These are phyloP conservation scores for Nitzschia sp. DNA, from an alignment of 108 stramenopile genomes.

Conservation along the genomic window DNA sequence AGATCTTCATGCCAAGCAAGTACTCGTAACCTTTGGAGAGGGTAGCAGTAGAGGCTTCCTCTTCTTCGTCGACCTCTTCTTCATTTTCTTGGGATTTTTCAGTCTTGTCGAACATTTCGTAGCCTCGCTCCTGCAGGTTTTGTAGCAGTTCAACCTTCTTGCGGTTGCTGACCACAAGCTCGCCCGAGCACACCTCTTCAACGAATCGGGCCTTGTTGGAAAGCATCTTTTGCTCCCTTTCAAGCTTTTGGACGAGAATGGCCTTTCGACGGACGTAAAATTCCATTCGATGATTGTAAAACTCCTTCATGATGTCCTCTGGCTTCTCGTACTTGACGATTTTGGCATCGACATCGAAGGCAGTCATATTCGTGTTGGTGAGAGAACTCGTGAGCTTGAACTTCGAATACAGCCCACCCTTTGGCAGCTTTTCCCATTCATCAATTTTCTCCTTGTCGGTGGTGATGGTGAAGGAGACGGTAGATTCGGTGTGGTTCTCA, in stretches of 20 bases:
- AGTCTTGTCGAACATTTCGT: slow-evolving; percentile 76
- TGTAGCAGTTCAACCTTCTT: slow-evolving; percentile 87
- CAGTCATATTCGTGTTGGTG: slow-evolving; percentile 94
- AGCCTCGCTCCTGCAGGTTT: slow-evolving; percentile 84
- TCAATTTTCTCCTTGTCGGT: slow-evolving; percentile 83
- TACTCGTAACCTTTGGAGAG: slow-evolving; percentile 97
- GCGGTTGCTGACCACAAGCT: slow-evolving; percentile 91
- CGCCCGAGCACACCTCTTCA: slow-evolving; percentile 89
- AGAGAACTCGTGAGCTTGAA: slow-evolving; percentile 91
- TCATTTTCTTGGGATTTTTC: slow-evolving; percentile 41
- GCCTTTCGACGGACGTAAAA: slow-evolving; percentile 92
- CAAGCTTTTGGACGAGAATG: slow-evolving; percentile 63
- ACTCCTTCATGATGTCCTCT: slow-evolving; percentile 85
- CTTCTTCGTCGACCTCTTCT: slow-evolving; percentile 59
- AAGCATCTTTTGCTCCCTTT: slow-evolving; percentile 75
- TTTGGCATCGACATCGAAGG: slow-evolving; percentile 83
- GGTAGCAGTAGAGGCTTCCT: slow-evolving; percentile 49
- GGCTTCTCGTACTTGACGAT: slow-evolving; percentile 84
- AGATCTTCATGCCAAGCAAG: slow-evolving; percentile 97
- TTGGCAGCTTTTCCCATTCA: slow-evolving; percentile 64
- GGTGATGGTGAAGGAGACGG: slow-evolving; percentile 91
- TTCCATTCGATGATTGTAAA: slow-evolving; percentile 83
- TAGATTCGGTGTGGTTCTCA: slow-evolving; percentile 98
- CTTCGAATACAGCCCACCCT: slow-evolving; percentile 87
- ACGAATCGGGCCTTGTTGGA: slow-evolving; percentile 98